Conservation (phyloP, 257 asterid species). For the Capsicum pubescens region DNA sequence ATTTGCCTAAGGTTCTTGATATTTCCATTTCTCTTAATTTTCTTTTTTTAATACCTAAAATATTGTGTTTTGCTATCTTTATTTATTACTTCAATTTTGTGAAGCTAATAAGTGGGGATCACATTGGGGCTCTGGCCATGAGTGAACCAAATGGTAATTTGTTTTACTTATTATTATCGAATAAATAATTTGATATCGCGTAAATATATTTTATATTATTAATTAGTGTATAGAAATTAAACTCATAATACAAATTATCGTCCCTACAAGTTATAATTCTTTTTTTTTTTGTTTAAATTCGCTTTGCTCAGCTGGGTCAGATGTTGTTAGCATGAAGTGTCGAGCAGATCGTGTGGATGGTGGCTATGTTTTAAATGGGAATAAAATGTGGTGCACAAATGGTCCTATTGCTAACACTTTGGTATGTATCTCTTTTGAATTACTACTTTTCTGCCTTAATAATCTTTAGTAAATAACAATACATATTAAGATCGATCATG, state of each 20-base stretch:
- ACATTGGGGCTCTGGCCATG: constrained; percentile 99
- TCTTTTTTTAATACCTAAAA: background rate
- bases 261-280: no score
- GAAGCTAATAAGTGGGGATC: constrained; percentile 95
- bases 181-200: no score
- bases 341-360: constrained; percentile 87
- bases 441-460: background rate
- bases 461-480: no score
- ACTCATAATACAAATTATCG: no score
- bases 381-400: constrained; percentile 99
- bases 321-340: constrained; percentile 97
- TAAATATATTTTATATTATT: no score
- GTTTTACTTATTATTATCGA: no score
- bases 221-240: no score
- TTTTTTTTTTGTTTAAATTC: background rate
- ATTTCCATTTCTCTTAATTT: background rate
- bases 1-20: constrained; percentile 82
- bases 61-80: background rate
- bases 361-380: constrained; percentile 90
- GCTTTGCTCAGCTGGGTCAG: constrained; percentile 80
- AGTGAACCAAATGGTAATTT: constrained; percentile 93
- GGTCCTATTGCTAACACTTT: constrained; percentile 91
- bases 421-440: constrained; percentile 45
- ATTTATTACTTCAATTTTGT: constrained; percentile 34
- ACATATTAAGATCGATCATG: no score